Evolutionary conservation across 441 rosid genomes (phyloP), one percentile per base, ranked within the genome.

Genomic region (Euphorbia celastroides): DNA sequence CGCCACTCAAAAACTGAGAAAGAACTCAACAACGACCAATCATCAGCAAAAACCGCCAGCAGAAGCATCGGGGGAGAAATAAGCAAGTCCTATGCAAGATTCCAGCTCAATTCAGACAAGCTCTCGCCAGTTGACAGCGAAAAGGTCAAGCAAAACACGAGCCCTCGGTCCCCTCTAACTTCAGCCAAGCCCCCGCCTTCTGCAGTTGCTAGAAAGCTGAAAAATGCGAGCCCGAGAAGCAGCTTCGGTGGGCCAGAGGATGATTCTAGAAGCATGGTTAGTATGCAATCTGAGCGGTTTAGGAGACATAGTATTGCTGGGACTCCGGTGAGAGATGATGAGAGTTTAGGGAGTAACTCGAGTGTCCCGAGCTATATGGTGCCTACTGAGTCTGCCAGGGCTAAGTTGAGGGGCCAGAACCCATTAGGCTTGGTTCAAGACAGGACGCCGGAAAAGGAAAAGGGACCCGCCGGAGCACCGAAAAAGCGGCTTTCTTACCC

Each of bases 331-430:
- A 75, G 84, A 57, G 97, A 93, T 52, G 92, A 93, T 32, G 92
- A 88, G 64, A 92, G 96, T 73, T 75, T 84, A 60, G 87, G 84
- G 11, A 86, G 91, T 20, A 85, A 88, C 23, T 79, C 88, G 42
- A 68, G 89, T 44, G 70, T 86, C 71, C 96, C 86, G 6, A 83
- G 93, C 69, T 91, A 88, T 76, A 86, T 91, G 93, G 86, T 82
- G 4, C 81, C 90, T 17, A 91, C 99, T 5, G 71, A 85, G 71
- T 87, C 98, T 1, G 82, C 97, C 12, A 88, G 82, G 71, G 92
- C 98, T 1, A 91, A 86, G 86, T 86, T 92, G 41, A 82, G 88
- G 7, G 65, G 76, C 62, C 85, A 84, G 38, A 86, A 90, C 60
- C 90, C 93, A 7, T 9, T 79, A 65, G 80, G 82, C 9, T 4